Percentiles rank a stretch among this genome's conserved stretches.
Evolutionary conservation across 352 stramenopile species (phyloP).

Genomic region (Peronosclerospora sorghi): DNA sequence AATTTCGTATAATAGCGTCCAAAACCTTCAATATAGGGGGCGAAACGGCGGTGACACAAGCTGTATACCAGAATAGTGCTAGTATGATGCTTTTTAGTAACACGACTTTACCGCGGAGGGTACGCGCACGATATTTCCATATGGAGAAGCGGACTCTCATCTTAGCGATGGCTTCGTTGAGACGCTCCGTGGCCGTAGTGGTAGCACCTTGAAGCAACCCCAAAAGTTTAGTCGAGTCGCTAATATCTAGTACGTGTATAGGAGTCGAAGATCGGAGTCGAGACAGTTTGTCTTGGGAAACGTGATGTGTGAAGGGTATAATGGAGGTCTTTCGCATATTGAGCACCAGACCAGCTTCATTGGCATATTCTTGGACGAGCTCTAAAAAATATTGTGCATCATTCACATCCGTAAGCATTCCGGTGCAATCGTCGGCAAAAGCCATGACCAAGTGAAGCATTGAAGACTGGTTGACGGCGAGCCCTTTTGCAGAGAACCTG

Average conservation of each 20-base stretch:
- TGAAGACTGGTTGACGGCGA: background rate
- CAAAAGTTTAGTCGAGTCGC: background rate
- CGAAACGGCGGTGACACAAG: background rate
- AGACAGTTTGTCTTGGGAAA: background rate
- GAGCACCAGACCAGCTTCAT: background rate
- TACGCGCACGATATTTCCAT: background rate
- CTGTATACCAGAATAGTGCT: background rate
- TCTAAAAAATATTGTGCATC: background rate
- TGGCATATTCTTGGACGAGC: background rate
- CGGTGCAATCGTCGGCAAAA: background rate
- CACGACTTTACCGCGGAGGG: background rate
- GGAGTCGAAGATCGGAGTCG: background rate
- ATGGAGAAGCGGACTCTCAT: background rate
- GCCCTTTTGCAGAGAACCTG: background rate
- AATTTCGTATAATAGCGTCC: background rate
- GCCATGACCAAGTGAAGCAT: background rate
- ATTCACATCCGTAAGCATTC: background rate
- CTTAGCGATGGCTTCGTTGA: background rate
- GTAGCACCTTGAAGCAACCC: background rate
- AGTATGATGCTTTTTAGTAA: background rate
- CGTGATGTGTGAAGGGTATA: background rate
- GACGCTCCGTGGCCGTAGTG: background rate
- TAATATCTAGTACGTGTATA: background rate
- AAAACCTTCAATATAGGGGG: background rate
- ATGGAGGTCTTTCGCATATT: background rate